Conservation (phyloP, 345 rosid species). For the Eucalyptus fibrosa region DNA sequence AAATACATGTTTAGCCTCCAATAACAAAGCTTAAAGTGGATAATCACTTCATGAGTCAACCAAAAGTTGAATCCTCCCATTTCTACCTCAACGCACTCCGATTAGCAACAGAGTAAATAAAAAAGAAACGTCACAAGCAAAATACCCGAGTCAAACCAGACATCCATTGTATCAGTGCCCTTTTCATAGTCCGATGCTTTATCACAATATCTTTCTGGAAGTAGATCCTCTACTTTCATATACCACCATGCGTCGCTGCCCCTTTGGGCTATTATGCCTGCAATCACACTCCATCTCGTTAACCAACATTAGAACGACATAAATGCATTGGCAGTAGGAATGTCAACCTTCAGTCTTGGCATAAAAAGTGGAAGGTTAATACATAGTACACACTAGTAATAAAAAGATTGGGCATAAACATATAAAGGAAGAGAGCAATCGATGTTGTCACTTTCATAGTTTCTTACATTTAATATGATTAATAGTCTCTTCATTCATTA, state of each 20-base stretch:
- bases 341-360: background rate
- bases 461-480: conserved; percentile 73
- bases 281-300: background rate
- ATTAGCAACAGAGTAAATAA: background rate
- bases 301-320: background rate
- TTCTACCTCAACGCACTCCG: background rate
- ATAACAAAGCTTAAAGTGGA: background rate
- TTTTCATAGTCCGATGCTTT: conserved; percentile 73
- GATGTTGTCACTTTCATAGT: background rate
- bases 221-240: conserved; percentile 74
- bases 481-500: conserved; percentile 77
- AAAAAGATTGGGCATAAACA: background rate
- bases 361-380: background rate
- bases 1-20: background rate
- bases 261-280: conserved; percentile 68
- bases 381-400: background rate
- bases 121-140: background rate
- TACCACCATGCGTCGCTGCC: conserved; percentile 99
- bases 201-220: conserved; percentile 62
- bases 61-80: background rate
- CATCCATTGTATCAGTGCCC: conserved; percentile 98
- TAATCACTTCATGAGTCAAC: background rate
- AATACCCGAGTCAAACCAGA: conserved; percentile 95
- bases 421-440: background rate
- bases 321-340: background rate